Evolutionary conservation across 768 basidiomycete genomes (phyloP).

Genomic region (Russula emetica): DNA sequence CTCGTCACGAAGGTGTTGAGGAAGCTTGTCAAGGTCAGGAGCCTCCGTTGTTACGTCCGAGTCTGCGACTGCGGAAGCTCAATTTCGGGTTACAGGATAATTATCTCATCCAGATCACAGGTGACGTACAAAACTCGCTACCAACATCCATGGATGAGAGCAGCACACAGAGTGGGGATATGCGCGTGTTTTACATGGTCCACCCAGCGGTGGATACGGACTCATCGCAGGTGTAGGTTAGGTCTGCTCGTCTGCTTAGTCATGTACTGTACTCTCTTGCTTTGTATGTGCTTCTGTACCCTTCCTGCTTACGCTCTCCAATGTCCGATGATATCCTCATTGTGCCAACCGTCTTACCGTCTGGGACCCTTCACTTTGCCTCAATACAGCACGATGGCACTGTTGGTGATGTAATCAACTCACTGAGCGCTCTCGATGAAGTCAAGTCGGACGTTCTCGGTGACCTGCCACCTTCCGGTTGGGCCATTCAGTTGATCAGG

Average conservation of each 20-base stretch:
- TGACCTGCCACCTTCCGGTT: slow-evolving; percentile 52
- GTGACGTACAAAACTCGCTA: slow-evolving; percentile 78
- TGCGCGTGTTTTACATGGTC: slow-evolving; percentile 83
- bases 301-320: slow-evolving; percentile 5
- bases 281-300: slow-evolving; percentile 13
- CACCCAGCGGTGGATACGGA: slow-evolving; percentile 85
- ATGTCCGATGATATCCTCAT: slow-evolving; percentile 48
- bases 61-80: not conserved
- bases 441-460: slow-evolving; percentile 54
- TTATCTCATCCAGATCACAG: slow-evolving; percentile 77
- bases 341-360: slow-evolving; percentile 56
- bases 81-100: slow-evolving; percentile 54
- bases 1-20: slow-evolving; percentile 83
- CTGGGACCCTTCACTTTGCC: slow-evolving; percentile 59
- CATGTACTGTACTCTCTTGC: slow-evolving; percentile 10
- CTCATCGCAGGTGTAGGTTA: slow-evolving; percentile 19
- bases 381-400: slow-evolving; percentile 51
- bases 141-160: slow-evolving; percentile 59
- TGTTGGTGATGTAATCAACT: slow-evolving; percentile 56
- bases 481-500: slow-evolving; percentile 67
- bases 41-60: not conserved
- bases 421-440: slow-evolving; percentile 45
- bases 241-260: slow-evolving; percentile 13
- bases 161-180: slow-evolving; percentile 51
- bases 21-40: slow-evolving; percentile 83